These are phyloP conservation scores for Dittrichia graveolens DNA, from an alignment of 129 eudicot species.

Conservation along the genomic window DNA sequence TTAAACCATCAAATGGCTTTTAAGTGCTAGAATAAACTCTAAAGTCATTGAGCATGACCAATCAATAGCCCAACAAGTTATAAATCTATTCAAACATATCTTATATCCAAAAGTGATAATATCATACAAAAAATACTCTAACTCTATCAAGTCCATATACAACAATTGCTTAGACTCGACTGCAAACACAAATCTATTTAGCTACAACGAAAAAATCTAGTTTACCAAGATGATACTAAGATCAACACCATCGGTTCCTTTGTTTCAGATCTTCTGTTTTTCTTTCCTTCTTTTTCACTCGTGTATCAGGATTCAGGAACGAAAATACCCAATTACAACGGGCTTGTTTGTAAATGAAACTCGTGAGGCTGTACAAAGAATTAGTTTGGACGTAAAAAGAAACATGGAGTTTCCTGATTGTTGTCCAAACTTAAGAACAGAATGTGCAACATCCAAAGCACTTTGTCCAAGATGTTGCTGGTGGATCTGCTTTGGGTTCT, in stretches of 20 bases:
- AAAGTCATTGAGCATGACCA: too few relatives aligned
- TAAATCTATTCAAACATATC: neutral
- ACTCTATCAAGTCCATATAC: conserved; percentile 25
- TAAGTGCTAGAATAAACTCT: too few relatives aligned
- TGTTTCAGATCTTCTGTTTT: neutral
- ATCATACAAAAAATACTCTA: conserved; percentile 18
- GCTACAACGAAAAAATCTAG: conserved; percentile 26
- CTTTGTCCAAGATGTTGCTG: conserved; percentile 30
- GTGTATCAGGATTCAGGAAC: neutral
- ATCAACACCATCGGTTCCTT: conserved; percentile 16
- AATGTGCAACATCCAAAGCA: conserved; percentile 37
- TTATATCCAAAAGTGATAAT: neutral
- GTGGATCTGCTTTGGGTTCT: conserved; percentile 28
- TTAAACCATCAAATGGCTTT: too few relatives aligned
- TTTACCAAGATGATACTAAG: conserved; percentile 20
- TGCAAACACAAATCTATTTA: conserved; percentile 26
- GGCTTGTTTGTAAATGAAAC: neutral
- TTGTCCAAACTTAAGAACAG: conserved; percentile 20
- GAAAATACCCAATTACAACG: neutral
- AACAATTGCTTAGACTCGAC: conserved; percentile 24
- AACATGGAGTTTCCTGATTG: neutral
- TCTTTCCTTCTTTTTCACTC: neutral
- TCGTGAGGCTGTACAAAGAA: neutral
- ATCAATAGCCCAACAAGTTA: too few relatives aligned
- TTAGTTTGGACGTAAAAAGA: neutral